phyloP scores from a whole-genome alignment of 2,329 filamentous ascomycete species.

The Lecanosticta acicola region DNA sequence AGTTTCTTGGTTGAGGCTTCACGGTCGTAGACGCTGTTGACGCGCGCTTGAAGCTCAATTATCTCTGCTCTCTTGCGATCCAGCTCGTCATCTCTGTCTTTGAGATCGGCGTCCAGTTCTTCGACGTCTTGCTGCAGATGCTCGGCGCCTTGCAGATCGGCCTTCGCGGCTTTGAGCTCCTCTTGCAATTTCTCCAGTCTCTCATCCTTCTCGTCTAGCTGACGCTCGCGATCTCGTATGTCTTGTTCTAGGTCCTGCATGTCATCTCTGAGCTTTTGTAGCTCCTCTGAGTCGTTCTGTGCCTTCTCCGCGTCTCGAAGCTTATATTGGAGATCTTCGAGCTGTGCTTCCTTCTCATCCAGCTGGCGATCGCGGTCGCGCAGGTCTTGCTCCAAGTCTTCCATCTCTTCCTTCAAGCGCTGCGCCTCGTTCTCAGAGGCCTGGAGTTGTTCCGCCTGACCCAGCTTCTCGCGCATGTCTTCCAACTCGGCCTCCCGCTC shows the following conservation, averaged over 20 bases:
- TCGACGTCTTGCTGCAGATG: slow-evolving; percentile 54
- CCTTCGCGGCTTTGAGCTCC: slow-evolving; percentile 35
- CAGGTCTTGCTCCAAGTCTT: slow-evolving; percentile 48
- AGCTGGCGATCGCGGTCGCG: slow-evolving; percentile 41
- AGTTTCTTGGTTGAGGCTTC: slow-evolving; percentile 36
- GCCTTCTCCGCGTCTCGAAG: slow-evolving; percentile 25
- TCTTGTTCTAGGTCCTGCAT: slow-evolving; percentile 45
- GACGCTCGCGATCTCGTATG: slow-evolving; percentile 45
- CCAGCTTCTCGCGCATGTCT: slow-evolving; percentile 37
- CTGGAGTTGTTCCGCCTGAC: slow-evolving; percentile 34
- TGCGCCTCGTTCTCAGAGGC: slow-evolving; percentile 27
- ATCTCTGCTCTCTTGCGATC: slow-evolving; percentile 29
- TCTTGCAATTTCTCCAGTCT: slow-evolving; percentile 44
- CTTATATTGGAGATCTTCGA: slow-evolving; percentile 44
- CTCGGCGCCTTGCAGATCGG: slow-evolving; percentile 47
- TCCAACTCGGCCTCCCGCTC: slow-evolving; percentile 42
- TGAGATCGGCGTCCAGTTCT: slow-evolving; percentile 47
- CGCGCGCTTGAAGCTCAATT: slow-evolving; percentile 28
- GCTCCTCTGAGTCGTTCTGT: slow-evolving; percentile 30
- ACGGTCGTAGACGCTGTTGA: slow-evolving; percentile 29
- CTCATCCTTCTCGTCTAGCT: slow-evolving; percentile 39
- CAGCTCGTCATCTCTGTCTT: slow-evolving; percentile 41
- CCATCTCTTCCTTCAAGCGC: slow-evolving; percentile 46
- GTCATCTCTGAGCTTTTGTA: slow-evolving; percentile 43
- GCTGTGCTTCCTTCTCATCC: slow-evolving; percentile 44